phyloP scores from a whole-genome alignment of 2,329 filamentous ascomycete genomes.

The Aureobasidium mangrovei region DNA sequence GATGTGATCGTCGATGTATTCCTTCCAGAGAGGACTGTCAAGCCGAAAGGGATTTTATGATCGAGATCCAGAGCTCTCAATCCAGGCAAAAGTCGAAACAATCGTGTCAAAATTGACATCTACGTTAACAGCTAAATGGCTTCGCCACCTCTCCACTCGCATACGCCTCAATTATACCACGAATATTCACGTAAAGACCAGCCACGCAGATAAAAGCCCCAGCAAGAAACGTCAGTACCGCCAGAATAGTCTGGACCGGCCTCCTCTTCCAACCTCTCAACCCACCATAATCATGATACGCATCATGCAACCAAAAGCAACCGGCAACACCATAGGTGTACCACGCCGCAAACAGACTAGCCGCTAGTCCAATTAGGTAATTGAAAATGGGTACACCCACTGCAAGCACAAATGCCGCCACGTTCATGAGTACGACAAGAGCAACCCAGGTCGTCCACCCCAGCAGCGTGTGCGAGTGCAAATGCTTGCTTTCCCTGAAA shows the following conservation, averaged over 20 bases:
- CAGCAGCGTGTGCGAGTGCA: slow-evolving; percentile 39
- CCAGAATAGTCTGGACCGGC: slow-evolving; percentile 21
- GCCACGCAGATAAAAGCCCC: slow-evolving; percentile 43
- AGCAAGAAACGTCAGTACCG: slow-evolving; percentile 35
- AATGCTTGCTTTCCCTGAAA: slow-evolving; percentile 38
- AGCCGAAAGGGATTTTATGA: too few species aligned
- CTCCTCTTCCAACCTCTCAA: slow-evolving; percentile 31
- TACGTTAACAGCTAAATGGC: slow-evolving; percentile 24
- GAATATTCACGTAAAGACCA: slow-evolving; percentile 43
- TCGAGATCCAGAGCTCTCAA: too few species aligned
- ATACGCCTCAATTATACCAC: slow-evolving; percentile 29
- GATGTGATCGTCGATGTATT: too few species aligned
- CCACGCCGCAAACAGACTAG: slow-evolving; percentile 45
- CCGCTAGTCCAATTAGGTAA: slow-evolving; percentile 44
- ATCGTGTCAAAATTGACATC: too few species aligned
- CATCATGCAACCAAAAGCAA: slow-evolving; percentile 45
- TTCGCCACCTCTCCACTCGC: slow-evolving; percentile 20
- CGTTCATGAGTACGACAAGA: slow-evolving; percentile 40
- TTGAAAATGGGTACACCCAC: slow-evolving; percentile 47
- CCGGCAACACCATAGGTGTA: slow-evolving; percentile 44
- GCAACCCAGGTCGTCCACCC: slow-evolving; percentile 42
- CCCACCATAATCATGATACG: slow-evolving; percentile 37
- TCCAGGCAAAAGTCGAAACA: too few species aligned
- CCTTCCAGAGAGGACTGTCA: too few species aligned
- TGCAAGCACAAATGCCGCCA: slow-evolving; percentile 35